phyloP scores from a whole-genome alignment of 345 rosid species.

The Boechera divaricarpa region DNA sequence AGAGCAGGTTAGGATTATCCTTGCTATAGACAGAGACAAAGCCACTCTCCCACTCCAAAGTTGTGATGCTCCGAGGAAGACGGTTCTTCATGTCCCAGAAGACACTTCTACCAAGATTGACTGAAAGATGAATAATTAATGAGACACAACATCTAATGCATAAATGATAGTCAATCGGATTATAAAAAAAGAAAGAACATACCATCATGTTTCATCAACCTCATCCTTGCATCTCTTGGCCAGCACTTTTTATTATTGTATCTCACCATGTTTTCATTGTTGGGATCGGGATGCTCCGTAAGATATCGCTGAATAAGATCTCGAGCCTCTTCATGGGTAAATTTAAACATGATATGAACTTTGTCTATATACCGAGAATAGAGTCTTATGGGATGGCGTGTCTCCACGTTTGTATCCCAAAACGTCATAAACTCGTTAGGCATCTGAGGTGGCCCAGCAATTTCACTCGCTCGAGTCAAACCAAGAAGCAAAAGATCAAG shows the following conservation, averaged over 20 bases:
- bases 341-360: slow-evolving; percentile 95
- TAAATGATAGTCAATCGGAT: background rate
- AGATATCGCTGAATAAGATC: slow-evolving; percentile 99
- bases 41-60: slow-evolving; percentile 98
- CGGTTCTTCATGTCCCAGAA: slow-evolving; percentile 99
- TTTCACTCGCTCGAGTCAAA: slow-evolving; percentile 97
- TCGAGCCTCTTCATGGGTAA: slow-evolving; percentile 98
- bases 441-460: slow-evolving; percentile 99
- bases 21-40: slow-evolving; percentile 99
- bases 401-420: slow-evolving; percentile 99
- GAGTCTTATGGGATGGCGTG: slow-evolving; percentile 92
- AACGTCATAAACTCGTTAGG: slow-evolving; percentile 98
- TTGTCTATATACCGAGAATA: slow-evolving; percentile 96
- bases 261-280: slow-evolving; percentile 99
- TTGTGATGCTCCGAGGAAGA: slow-evolving; percentile 98
- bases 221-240: slow-evolving; percentile 99
- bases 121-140: slow-evolving; percentile 50
- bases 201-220: slow-evolving; percentile 99
- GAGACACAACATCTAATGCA: slow-evolving; percentile 17
- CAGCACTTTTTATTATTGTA: slow-evolving; percentile 99
- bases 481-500: slow-evolving; percentile 97
- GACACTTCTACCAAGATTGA: slow-evolving; percentile 99
- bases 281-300: slow-evolving; percentile 99
- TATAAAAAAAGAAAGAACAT: slow-evolving; percentile 29
- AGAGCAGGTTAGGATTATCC: slow-evolving; percentile 97